Evolutionary conservation across 208 protist genomes (phyloP), one percentile per base, ranked within the genome.

Genomic region (Borovskyia barvae): DNA sequence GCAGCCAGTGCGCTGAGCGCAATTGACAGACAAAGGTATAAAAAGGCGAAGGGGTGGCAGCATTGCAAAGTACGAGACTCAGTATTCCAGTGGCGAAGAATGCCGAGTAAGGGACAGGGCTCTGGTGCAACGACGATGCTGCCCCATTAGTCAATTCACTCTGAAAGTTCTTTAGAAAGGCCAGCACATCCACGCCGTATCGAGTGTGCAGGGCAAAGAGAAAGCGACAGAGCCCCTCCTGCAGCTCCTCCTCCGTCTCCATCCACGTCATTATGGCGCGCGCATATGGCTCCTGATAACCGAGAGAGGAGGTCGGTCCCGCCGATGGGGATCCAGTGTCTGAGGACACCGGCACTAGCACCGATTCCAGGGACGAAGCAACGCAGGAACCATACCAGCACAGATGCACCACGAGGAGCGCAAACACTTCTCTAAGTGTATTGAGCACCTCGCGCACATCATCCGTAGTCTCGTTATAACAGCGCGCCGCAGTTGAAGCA

Each of bases 181-280:
- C 11, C 9, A 6, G 7, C 39, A 43, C 52, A 15, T 58, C 39
- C 52, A 58, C 26, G 25, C 52, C 25, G 40, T 58, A 33, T 28
- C 40, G 22, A 25, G 35, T 47, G 36, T 58, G 52, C 6, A 58
- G 52, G 12, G 30, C 25, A 17, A 46, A 26, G 14, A 58, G 52
- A 17, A 12, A 32, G 22, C 46, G 36, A 12, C 52, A 32, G 37
- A 58, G n/a, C n/a, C 24, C 36, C 17, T 22, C 22, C 39, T 15
- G 52, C 36, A 58, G n/a, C 36, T 5, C 52, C 52, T 20, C 20
- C 14, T 11, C 19, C 1, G 12, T 19, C 24, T 43, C 52, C 26
- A 58, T 39, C n/a, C 24, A 25, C 22, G 25, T 22, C 25, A 46
- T 28, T 26, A 58, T 28, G 19, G 15, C 52, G 17, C 42, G 52